Conservation (phyloP, 305 asterid genomes). For the Solanum hybrid region DNA sequence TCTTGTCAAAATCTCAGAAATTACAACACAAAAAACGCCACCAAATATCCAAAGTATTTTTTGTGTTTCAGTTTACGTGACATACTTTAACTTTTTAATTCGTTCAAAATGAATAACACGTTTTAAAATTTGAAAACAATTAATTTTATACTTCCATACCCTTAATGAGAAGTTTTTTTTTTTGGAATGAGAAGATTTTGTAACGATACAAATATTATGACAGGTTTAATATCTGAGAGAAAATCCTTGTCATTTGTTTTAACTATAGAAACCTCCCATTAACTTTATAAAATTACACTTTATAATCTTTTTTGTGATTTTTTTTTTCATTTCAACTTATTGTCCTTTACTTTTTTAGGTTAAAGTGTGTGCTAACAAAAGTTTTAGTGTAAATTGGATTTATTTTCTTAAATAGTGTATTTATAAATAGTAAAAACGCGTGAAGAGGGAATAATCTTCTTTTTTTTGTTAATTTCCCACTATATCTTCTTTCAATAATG, state of each 20-base stretch:
- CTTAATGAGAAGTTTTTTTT: neutral
- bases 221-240: neutral
- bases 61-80: neutral
- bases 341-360: neutral
- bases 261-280: neutral
- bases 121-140: neutral
- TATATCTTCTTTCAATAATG: neutral
- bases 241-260: neutral
- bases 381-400: neutral
- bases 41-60: neutral
- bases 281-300: neutral
- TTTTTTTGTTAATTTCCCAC: neutral
- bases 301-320: neutral
- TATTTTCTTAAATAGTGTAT: neutral
- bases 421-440: neutral
- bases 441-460: neutral
- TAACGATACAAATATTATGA: neutral
- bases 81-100: neutral
- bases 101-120: neutral
- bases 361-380: neutral
- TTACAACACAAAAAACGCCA: neutral
- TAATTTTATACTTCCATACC: neutral
- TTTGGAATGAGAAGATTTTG: neutral
- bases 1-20: neutral
- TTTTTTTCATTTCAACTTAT: neutral